Base-by-base conservation (phyloP, 805 yeast species). In the Sugiyamaella valdiviana region DNA sequence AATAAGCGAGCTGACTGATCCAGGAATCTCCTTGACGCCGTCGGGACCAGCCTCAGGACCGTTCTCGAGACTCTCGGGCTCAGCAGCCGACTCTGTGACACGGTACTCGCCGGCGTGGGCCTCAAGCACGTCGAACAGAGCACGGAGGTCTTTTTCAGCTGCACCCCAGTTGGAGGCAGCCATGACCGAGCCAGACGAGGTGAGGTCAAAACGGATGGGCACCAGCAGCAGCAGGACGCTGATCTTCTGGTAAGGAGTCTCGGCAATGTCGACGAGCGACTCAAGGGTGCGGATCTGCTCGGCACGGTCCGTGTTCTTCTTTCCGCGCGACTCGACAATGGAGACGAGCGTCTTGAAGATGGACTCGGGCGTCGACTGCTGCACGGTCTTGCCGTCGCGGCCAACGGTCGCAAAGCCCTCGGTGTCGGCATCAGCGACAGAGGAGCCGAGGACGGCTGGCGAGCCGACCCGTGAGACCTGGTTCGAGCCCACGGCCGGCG, bases 241-340 rank as follows among this genome's bases (percentile, higher is more conserved):
- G 58, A 93, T 86, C 55, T 74, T 72, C 71, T 93, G 95, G 67
- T 85, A 93, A 23, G 87, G 77, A 39, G 71, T 68, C 9, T 78
- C 71, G 48, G 82, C 74, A 9, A 69, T 60, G 17, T 61, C 58
- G 43, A 76, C 57, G 53, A 86, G 72, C 42, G 72, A 74, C 69
- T 85, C 95, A 62, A 93, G 74, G 40, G 76, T 72, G 48, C 71
- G 70, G 55, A 89, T 79, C 68, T 91, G 95, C 66, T 86, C 95
- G 54, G 64, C 66, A 55, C 82, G 79, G 66, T 91, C 96, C 54
- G 88, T 84, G 66, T 87, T 89, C 75, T 87, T 91, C 75, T 90
- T 90, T 74, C 99, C 99, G 71, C 99, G 83, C 44, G 89, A 76
- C 68, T 93, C 98, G 51, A 85, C 72, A 49, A 93, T 81, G 47